phyloP scores from a whole-genome alignment of 352 stramenopile species.

The Phytophthora hibernalis region DNA sequence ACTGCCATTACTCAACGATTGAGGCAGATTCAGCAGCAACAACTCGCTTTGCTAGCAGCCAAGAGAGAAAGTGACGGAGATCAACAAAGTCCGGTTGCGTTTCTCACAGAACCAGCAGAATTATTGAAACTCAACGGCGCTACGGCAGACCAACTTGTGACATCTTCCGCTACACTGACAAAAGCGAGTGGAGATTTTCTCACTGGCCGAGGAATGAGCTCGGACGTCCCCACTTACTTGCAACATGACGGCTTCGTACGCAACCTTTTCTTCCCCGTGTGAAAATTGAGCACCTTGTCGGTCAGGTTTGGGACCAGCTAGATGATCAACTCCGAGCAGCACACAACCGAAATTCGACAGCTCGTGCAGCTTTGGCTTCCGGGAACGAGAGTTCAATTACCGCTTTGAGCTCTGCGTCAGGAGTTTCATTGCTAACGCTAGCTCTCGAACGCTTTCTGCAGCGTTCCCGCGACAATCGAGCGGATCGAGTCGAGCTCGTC shows the following conservation, averaged over 20 bases:
- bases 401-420: neutral
- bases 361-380: neutral
- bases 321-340: slow-evolving; percentile 58
- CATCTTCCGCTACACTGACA: neutral
- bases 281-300: slow-evolving; percentile 58
- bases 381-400: slow-evolving; percentile 1
- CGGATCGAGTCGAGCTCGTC: slow-evolving; percentile 57
- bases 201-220: slow-evolving; percentile 35
- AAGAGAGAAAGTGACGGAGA: slow-evolving; percentile 7
- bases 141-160: slow-evolving; percentile 9
- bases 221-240: slow-evolving; percentile 60
- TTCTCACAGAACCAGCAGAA: slow-evolving; percentile 66
- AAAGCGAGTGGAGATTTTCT: slow-evolving; percentile 48
- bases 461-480: slow-evolving; percentile 34
- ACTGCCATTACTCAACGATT: slow-evolving; percentile 32
- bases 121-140: slow-evolving; percentile 11
- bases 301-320: slow-evolving; percentile 66
- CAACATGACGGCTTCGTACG: slow-evolving; percentile 68
- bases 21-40: slow-evolving; percentile 29
- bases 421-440: slow-evolving; percentile 33
- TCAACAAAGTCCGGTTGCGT: slow-evolving; percentile 21
- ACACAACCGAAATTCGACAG: slow-evolving; percentile 32
- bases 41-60: slow-evolving; percentile 21
- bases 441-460: slow-evolving; percentile 51
- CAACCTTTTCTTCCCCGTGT: slow-evolving; percentile 56